Percentiles rank a stretch among this genome's conserved stretches.
phyloP scores from a whole-genome alignment of 495 filamentous ascomycete species.

The Aspergillus taichungensis region DNA sequence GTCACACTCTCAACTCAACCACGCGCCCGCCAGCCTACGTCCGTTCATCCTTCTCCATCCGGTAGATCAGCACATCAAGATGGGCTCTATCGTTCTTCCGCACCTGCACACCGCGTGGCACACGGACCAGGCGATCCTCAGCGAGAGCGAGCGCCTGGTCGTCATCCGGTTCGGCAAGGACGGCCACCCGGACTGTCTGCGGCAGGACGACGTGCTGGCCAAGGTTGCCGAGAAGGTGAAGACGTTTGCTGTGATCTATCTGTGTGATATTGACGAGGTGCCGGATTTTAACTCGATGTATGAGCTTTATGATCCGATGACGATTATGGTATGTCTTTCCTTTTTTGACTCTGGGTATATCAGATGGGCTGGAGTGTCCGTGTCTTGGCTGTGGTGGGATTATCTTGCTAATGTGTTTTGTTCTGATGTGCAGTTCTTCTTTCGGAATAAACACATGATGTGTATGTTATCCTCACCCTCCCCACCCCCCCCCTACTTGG shows the following conservation, averaged over 20 bases:
- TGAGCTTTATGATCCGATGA: slow-evolving; percentile 64
- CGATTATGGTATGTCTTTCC: slow-evolving; percentile 44
- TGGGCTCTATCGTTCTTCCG: slow-evolving; percentile 90
- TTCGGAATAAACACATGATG: slow-evolving; percentile 98
- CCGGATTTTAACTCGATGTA: slow-evolving; percentile 98
- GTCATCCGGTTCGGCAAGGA: slow-evolving; percentile 84
- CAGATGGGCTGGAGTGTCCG: too few species aligned
- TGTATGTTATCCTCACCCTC: slow-evolving; percentile 21
- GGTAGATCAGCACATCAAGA: slow-evolving; percentile 21
- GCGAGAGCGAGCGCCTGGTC: slow-evolving; percentile 92
- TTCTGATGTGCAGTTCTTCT: slow-evolving; percentile 61
- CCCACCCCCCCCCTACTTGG: neutral
- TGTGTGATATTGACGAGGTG: slow-evolving; percentile 93
- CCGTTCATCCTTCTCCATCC: too few species aligned
- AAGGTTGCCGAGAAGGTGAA: slow-evolving; percentile 47
- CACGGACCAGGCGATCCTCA: slow-evolving; percentile 87
- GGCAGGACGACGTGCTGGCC: slow-evolving; percentile 90
- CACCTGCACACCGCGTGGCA: slow-evolving; percentile 93
- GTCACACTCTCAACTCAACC: too few species aligned
- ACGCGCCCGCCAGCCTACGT: too few species aligned
- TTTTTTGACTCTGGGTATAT: neutral
- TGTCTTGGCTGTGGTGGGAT: too few species aligned
- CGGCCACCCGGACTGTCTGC: slow-evolving; percentile 68
- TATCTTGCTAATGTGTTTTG: slow-evolving; percentile 23
- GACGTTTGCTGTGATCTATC: slow-evolving; percentile 75